Base-by-base conservation (phyloP, 2,329 filamentous ascomycete genomes). In the Botrytis sinoallii region DNA sequence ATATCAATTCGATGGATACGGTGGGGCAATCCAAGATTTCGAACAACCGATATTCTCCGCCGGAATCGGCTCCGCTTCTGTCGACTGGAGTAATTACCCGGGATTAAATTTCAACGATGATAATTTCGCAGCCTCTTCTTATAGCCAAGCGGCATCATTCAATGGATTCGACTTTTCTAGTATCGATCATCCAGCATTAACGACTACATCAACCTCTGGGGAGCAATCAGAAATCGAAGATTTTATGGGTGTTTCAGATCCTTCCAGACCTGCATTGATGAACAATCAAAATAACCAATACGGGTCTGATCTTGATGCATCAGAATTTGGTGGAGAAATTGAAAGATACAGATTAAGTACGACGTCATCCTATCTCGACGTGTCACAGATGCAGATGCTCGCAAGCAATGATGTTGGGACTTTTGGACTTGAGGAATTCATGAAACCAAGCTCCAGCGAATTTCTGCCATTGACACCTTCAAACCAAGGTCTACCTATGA, bases 221-320 rank as follows among this genome's bases (percentile, higher is more conserved):
- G 89, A 92, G 75, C 89, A 91, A 14, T 91, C 89, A 16, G 89
- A 91, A 79, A 88, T 89, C 8, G 90, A 91, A 75, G 90, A 91
- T 76, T 86, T 86, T 68, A 80, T 83, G 38, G 82, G 82, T 35
- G 81, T 84, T 59, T 83, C 83, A 76, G 83, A 85, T 75, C 70
- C 72, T 32, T 75, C 75, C 69, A 78, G 78, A 69, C 80, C 77
- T 73, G 75, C 77, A 65, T 75, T 87, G 74, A 82, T 86, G 69
- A 83, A 83, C 69, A 83, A 85, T 73, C 77, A 81, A 72, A 83
- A 83, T 71, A 83, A 85, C 72, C 77, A 81, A 74, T 81, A 81
- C 76, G 80, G 82, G 66, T 80, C 82, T 67, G 78, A 83, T 75
- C 78, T 82, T 76, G 79, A 83, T 72, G 78, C 76, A 32, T 83